Evolutionary conservation across 2,329 filamentous ascomycete genomes (phyloP).

Genomic region (Ceratocystis huliohia): DNA sequence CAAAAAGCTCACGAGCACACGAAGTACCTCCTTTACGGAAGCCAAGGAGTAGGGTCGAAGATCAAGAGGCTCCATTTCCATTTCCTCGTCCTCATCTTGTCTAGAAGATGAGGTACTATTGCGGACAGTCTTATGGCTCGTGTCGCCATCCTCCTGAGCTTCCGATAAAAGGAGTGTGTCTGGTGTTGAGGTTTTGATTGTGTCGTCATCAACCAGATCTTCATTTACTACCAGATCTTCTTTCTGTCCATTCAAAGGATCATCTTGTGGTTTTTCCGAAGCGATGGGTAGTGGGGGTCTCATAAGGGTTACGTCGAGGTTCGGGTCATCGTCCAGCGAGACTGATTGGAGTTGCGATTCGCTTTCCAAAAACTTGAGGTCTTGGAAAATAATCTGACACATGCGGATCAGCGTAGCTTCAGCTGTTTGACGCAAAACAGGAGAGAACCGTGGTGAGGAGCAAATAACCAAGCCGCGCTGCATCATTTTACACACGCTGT

Average conservation of each 20-base stretch:
- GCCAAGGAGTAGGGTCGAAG: conserved; percentile 86
- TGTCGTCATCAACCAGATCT: background rate
- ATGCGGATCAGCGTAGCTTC: conserved; percentile 97
- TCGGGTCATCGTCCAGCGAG: conserved; percentile 53
- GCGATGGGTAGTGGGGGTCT: conserved; percentile 31
- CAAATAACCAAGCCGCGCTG: conserved; percentile 94
- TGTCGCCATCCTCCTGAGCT: too few species aligned
- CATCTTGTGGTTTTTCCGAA: conserved; percentile 7
- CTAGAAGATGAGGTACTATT: background rate
- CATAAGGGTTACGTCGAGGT: conserved; percentile 71
- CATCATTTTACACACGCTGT: conserved; percentile 99
- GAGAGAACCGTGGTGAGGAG: conserved; percentile 82
- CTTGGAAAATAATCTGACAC: conserved; percentile 96
- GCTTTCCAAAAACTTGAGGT: conserved; percentile 74
- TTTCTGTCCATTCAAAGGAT: background rate
- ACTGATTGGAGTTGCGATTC: conserved; percentile 56
- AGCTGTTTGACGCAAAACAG: conserved; percentile 77
- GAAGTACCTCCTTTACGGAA: conserved; percentile 86
- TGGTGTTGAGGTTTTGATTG: background rate
- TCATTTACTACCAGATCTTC: background rate
- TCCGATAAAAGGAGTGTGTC: too few species aligned
- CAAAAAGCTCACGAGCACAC: conserved; percentile 83
- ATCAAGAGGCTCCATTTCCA: conserved; percentile 35
- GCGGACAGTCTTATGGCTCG: background rate
- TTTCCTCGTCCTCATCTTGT: conserved; percentile 22